Evolutionary conservation across 306 rosid genomes (phyloP), one percentile per base, ranked within the genome.

Genomic region (barrel medic (Medicago truncatula)): DNA sequence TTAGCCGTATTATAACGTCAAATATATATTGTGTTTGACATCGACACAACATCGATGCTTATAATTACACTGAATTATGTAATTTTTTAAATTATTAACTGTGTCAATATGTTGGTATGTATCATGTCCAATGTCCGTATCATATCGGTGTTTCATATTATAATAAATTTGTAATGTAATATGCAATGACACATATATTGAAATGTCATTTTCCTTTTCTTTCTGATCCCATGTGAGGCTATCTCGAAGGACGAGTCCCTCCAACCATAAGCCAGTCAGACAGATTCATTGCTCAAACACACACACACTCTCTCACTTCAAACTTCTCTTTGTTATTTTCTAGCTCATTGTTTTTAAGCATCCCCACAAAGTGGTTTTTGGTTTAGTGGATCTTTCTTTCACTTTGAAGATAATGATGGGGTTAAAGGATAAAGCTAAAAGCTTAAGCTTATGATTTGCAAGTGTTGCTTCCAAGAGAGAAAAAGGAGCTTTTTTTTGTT

Each of bases 171-270:
- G 23, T 2, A 21, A 28, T 28, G 31, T 28, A 28, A 28, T 28
- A 18, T 54, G 60, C 31, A 63, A 73, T 46, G 84, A 73, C 83
- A 74, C 72, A 75, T 18, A 76, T 9, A 54, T 76, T 63, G 88
- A 80, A 85, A 78, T 78, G 85, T 86, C 90, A 70, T 76, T 76
- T 70, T 84, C 77, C 78, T 58, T 81, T 63, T 83, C 61, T 77
- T 79, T 83, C 82, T 76, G 86, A 82, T 86, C 88, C 89, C 98
- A 89, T 89, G 96, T 89, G 98, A 91, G 71, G 28, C 17, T 78
- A 80, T 79, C 93, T 88, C 71, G 88, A 84, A 75, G 82, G 74
- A 68, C 67, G 93, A 75, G 84, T 71, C 83, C 85, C 49, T 57
- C 83, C 86, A 73, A 80, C 88, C 85, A 86, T 69, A 78, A 76